phyloP scores from a whole-genome alignment of 192 early-diverging fungal species.

The Entophlyctis luteolus region DNA sequence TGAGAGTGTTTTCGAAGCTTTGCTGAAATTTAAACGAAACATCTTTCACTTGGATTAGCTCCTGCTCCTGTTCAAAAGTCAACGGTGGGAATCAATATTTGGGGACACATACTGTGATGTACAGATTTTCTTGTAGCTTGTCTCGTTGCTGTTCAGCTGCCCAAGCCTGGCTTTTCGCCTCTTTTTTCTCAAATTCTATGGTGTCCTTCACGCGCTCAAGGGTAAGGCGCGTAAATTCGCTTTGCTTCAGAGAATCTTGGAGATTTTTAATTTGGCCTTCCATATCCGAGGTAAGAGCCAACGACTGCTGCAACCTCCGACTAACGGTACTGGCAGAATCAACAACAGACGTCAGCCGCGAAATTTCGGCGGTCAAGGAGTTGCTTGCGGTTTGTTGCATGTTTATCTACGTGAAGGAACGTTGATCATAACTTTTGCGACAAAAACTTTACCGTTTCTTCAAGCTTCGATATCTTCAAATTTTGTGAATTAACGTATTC shows the following conservation, averaged over 20 bases:
- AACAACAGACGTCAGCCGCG: too few species aligned
- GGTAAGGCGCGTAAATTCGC: background rate
- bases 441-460: too few species aligned
- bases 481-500: slow-evolving; percentile 2
- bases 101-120: background rate
- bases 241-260: background rate
- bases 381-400: too few species aligned
- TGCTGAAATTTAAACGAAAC: too few species aligned
- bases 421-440: too few species aligned
- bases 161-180: background rate
- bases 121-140: background rate
- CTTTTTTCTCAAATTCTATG: slow-evolving; percentile 1
- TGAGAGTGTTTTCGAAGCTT: background rate
- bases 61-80: background rate
- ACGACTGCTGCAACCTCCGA: too few species aligned
- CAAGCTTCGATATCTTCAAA: background rate
- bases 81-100: background rate
- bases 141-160: background rate
- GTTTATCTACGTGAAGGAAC: too few species aligned
- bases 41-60: background rate
- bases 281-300: background rate
- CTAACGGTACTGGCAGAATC: too few species aligned
- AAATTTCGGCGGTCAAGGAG: too few species aligned
- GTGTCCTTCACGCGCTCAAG: slow-evolving; percentile 2
- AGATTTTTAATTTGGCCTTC: background rate